These are phyloP conservation scores for Clonostachys solani DNA, from an alignment of 2,329 filamentous ascomycete genomes.

Conservation along the genomic window DNA sequence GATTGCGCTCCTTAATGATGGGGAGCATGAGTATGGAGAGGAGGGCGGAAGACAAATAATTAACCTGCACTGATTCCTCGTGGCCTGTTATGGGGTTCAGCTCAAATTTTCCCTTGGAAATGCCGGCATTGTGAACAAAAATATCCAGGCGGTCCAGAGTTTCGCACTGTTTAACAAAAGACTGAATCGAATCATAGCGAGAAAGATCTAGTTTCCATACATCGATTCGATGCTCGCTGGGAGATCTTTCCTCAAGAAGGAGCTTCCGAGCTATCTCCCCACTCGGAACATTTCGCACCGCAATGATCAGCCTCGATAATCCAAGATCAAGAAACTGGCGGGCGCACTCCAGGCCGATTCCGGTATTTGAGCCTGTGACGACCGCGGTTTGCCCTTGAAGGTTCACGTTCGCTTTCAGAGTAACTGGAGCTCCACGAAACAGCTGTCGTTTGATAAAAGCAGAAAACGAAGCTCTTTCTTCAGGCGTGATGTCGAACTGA, in stretches of 20 bases:
- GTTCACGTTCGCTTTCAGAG: neutral
- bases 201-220: constrained; percentile 41
- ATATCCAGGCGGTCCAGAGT: constrained; percentile 32
- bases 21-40: constrained; percentile 23
- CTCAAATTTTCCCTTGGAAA: constrained; percentile 6
- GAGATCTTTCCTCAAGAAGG: constrained; percentile 12
- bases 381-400: constrained; percentile 26
- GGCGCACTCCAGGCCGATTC: constrained; percentile 36
- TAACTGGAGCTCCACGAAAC: neutral
- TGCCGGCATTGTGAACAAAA: constrained; percentile 37
- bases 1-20: constrained; percentile 9
- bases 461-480: neutral
- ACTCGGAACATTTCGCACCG: constrained; percentile 28
- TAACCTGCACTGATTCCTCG: constrained; percentile 33
- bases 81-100: constrained; percentile 22
- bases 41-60: constrained; percentile 25
- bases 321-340: constrained; percentile 29
- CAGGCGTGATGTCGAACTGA: neutral
- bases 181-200: constrained; percentile 33
- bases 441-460: neutral
- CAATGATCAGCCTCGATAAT: constrained; percentile 31
- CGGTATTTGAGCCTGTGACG: constrained; percentile 37
- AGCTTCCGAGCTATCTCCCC: constrained; percentile 29
- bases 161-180: constrained; percentile 25
- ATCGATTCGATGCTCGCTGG: neutral